A percentile compares a stretch with the other conserved stretches of the same genome.
phyloP scores from a whole-genome alignment of 257 asterid genomes.

The Salvia miltiorrhiza region DNA sequence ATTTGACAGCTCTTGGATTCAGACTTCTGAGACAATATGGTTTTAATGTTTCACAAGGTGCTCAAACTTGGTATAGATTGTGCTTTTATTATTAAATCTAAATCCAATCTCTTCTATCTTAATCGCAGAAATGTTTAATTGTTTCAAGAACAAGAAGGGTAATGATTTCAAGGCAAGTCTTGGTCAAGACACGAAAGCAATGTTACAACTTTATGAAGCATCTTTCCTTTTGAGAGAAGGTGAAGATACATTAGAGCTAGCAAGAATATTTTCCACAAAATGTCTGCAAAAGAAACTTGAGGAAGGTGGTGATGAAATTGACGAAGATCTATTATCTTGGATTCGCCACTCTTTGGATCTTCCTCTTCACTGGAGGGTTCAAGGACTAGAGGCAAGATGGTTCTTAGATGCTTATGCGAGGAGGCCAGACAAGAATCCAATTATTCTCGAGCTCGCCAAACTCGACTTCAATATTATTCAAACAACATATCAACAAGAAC shows the following conservation, averaged over 20 bases:
- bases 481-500: no score
- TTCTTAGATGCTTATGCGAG: neutral
- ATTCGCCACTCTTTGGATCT: no score
- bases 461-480: conserved; percentile 3
- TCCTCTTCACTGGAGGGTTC: no score
- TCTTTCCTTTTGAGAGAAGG: conserved; percentile 21
- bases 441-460: neutral
- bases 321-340: neutral
- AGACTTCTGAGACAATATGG: no score
- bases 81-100: neutral
- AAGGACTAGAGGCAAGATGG: no score
- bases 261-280: conserved; percentile 5
- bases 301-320: neutral
- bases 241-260: conserved; percentile 25
- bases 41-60: neutral
- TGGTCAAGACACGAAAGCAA: conserved; percentile 10
- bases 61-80: no score
- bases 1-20: neutral
- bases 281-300: conserved; percentile 5
- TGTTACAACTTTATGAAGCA: no score
- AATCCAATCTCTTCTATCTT: neutral
- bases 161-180: neutral
- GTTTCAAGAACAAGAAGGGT: neutral
- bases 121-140: neutral
- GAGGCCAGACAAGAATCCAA: neutral